Conservation (phyloP, 768 basidiomycete species). For the Asterophora lycoperdoides region DNA sequence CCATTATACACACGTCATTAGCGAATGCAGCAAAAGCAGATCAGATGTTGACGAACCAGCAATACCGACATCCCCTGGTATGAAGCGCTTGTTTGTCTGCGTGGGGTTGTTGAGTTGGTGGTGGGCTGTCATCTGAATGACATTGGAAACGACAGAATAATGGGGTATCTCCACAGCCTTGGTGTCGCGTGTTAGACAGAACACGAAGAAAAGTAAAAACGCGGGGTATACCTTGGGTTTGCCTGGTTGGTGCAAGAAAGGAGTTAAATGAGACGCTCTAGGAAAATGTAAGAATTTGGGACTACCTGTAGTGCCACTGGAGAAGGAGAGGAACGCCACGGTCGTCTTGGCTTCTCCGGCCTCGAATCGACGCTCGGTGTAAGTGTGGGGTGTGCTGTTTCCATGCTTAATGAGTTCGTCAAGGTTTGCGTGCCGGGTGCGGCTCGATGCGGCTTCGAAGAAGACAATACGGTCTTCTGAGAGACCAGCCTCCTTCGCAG, state of each 20-base stretch:
- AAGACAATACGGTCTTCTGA: conserved; percentile 40
- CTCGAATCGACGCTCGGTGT: conserved; percentile 41
- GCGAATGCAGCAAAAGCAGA: background rate
- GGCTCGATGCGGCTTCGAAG: conserved; percentile 23
- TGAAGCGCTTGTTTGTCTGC: conserved; percentile 37
- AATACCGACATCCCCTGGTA: conserved; percentile 52
- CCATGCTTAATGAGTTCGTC: conserved; percentile 46
- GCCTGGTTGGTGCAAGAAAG: conserved; percentile 14
- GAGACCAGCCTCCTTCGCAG: conserved; percentile 38
- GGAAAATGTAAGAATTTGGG: conserved; percentile 14
- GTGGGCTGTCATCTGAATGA: conserved; percentile 55
- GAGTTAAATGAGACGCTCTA: background rate
- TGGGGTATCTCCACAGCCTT: conserved; percentile 69
- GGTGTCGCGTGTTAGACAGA: background rate
- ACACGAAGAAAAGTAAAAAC: background rate
- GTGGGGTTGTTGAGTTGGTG: conserved; percentile 38
- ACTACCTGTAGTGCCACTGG: conserved; percentile 70
- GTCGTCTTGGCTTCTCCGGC: conserved; percentile 58
- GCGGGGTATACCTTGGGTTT: conserved; percentile 31
- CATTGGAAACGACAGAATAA: conserved; percentile 58
- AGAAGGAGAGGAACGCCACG: conserved; percentile 67
- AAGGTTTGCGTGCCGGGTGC: conserved; percentile 28
- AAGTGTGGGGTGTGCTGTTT: conserved; percentile 30
- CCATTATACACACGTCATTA: background rate
- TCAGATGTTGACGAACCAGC: conserved; percentile 41